Evolutionary conservation across 2,329 filamentous ascomycete species (phyloP).

Genomic region (Diplodia corticola): DNA sequence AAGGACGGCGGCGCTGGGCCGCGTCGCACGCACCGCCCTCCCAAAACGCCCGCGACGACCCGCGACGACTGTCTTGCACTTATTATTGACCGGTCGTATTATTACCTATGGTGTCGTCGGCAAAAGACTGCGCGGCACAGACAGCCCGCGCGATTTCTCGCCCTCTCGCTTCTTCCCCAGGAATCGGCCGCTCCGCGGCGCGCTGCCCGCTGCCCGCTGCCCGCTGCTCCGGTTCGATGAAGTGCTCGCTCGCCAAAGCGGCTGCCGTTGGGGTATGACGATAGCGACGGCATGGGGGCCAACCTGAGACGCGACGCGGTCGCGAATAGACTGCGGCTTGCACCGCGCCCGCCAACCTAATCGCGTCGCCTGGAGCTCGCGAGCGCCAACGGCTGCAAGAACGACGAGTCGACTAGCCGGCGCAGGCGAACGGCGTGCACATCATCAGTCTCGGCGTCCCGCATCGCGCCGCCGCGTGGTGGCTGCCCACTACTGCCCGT

Average conservation of each 20-base stretch:
- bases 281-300: conserved; percentile 3
- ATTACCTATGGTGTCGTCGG: too few relatives aligned
- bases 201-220: neutral
- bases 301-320: conserved; percentile 20
- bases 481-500: neutral
- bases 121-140: neutral
- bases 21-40: conserved; percentile 1
- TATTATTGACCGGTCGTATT: conserved; percentile 6
- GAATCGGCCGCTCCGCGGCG: conserved; percentile 18
- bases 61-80: neutral
- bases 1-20: conserved; percentile 18
- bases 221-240: neutral
- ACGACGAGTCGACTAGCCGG: neutral
- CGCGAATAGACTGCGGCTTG: conserved; percentile 20
- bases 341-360: conserved; percentile 19
- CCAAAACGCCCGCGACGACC: neutral
- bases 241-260: conserved; percentile 9
- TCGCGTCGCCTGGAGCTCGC: conserved; percentile 9
- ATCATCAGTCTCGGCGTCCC: conserved; percentile 1
- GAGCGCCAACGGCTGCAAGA: conserved; percentile 12
- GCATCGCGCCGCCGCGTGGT: neutral
- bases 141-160: conserved; percentile 6
- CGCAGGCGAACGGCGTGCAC: neutral
- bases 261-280: conserved; percentile 2
- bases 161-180: conserved; percentile 14